Evolutionary conservation across 768 basidiomycete species (phyloP).

Genomic region (Suillus plorans): DNA sequence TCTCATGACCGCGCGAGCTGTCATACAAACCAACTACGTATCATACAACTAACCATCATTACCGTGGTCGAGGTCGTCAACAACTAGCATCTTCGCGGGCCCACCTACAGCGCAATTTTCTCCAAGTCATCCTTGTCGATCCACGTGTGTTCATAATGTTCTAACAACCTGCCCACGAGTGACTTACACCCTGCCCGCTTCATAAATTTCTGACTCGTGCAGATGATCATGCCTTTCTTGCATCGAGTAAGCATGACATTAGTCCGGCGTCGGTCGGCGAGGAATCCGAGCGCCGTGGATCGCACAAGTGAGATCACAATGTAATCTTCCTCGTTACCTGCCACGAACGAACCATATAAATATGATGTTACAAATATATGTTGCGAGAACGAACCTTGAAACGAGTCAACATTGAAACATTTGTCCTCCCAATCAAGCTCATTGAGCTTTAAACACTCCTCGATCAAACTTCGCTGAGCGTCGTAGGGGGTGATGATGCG

Average conservation of each 20-base stretch:
- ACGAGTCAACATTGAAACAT: constrained; percentile 77
- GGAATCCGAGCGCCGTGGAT: constrained; percentile 63
- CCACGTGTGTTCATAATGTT: constrained; percentile 36
- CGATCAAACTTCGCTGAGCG: constrained; percentile 61
- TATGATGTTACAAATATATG: background rate
- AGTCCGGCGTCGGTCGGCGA: constrained; percentile 63
- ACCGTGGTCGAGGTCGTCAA: background rate
- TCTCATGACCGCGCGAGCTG: background rate
- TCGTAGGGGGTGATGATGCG: constrained; percentile 84
- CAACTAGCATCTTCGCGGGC: background rate
- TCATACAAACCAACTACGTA: background rate
- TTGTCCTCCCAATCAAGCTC: constrained; percentile 63
- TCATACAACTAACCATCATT: background rate
- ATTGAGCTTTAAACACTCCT: constrained; percentile 48
- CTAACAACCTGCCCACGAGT: constrained; percentile 41
- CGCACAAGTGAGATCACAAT: constrained; percentile 75
- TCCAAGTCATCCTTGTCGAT: constrained; percentile 33
- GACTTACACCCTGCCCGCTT: constrained; percentile 45
- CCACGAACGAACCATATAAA: constrained; percentile 3
- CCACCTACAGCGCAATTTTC: constrained; percentile 17
- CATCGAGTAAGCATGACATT: constrained; percentile 90
- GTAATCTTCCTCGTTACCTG: constrained; percentile 82
- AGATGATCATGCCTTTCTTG: constrained; percentile 76
- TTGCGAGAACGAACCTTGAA: constrained; percentile 57
- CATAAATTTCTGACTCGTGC: constrained; percentile 63